These are phyloP conservation scores for Ascocoryne sarcoides DNA, from an alignment of 2,329 filamentous ascomycete genomes.

Conservation along the genomic window DNA sequence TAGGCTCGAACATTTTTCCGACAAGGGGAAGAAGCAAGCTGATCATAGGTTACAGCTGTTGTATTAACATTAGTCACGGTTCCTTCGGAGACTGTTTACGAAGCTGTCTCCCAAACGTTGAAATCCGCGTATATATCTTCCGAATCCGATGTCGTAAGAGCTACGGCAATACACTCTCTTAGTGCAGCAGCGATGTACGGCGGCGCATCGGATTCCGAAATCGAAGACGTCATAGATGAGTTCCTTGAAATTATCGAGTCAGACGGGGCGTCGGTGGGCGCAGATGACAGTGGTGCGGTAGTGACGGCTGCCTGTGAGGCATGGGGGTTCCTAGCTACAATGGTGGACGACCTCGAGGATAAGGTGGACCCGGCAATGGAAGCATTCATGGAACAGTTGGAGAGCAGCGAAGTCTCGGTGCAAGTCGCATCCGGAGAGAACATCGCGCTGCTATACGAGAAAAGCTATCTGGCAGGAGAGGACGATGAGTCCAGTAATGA, in stretches of 20 bases:
- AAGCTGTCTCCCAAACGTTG: constrained; percentile 44
- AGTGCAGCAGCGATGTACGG: constrained; percentile 55
- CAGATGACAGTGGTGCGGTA: constrained; percentile 49
- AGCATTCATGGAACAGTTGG: constrained; percentile 61
- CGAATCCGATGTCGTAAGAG: constrained; percentile 46
- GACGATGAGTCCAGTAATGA: constrained; percentile 34
- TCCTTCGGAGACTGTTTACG: constrained; percentile 52
- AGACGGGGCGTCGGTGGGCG: constrained; percentile 55
- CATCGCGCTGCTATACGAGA: constrained; percentile 64
- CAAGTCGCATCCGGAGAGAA: constrained; percentile 65
- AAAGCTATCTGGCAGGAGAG: constrained; percentile 40
- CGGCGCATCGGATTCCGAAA: constrained; percentile 53
- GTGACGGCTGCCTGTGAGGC: constrained; percentile 59
- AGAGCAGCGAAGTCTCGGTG: constrained; percentile 50
- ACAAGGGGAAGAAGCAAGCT: too few relatives aligned
- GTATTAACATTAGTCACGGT: constrained; percentile 55
- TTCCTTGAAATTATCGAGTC: constrained; percentile 60
- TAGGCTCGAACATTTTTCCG: too few relatives aligned
- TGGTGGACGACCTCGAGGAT: constrained; percentile 55
- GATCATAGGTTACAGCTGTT: constrained; percentile 48
- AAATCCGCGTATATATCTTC: constrained; percentile 53
- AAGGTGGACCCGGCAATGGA: constrained; percentile 57
- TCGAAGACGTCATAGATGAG: constrained; percentile 55
- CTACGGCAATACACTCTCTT: constrained; percentile 58
- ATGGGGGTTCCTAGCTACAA: constrained; percentile 61